Base-by-base conservation (phyloP, 305 asterid genomes). In the Ilex paraguariensis region DNA sequence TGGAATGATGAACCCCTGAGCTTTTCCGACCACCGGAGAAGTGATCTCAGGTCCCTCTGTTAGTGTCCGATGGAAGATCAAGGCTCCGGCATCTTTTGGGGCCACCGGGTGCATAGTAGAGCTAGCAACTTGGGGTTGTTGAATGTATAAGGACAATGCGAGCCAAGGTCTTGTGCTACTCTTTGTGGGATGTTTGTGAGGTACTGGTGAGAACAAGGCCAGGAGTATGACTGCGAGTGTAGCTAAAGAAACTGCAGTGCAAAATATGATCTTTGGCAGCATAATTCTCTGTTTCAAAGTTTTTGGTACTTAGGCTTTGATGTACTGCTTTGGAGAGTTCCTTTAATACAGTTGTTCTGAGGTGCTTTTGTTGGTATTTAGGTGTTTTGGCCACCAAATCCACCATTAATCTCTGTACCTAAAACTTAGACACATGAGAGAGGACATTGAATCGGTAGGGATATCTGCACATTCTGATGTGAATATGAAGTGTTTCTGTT, bases 351-450 rank as follows among this genome's bases (percentile, higher is more conserved):
- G 51, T 64, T 40, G 10, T 61, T 61, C 52, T 49, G 68, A 13
- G 63, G 89, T 76, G 91, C 40, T 63, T 82, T 77, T 63, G 85
- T 69, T 72, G 16, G 28, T 49, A 30, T 63, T 51, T 61, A 15
- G 57, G 52, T 10, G 78, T 78, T 63, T 72, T 82, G 78, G 71
- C 65, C 58, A 84, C 86, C 90, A 73, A 85, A 82, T 69, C 87
- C 91, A 79, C 79, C 45, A 69, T 72, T 55, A 31, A 17, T 46
- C 31, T 44, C 57, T 59, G 61, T 49, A 82, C 78, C 92, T 88
- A 63, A 91, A 91, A 79, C 92, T 91, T 61, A 82, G 95, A 64
- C 93, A 91, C 79, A 91, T 91, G 98, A 82, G 98, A 77, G 97
- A 88, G 84, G 98, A 91, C 80, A 91, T 91, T 60, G 97, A 91